phyloP scores from a whole-genome alignment of 2,329 filamentous ascomycete species.

The Cladophialophora carrionii region DNA sequence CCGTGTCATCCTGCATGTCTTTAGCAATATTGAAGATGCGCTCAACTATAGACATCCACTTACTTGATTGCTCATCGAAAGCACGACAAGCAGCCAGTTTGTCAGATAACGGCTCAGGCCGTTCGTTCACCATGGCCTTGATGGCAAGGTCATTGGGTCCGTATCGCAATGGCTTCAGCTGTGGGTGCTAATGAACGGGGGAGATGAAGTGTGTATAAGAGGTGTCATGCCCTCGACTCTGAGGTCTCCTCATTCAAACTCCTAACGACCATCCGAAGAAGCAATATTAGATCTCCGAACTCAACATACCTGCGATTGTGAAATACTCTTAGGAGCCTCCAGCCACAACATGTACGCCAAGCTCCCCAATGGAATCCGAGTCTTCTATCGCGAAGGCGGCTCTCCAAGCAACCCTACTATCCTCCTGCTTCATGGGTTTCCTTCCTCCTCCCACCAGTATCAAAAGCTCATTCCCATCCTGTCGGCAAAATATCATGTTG shows the following conservation, averaged over 20 bases:
- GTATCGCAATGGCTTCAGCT: background rate
- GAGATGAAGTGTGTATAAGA: conserved; percentile 10
- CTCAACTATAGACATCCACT: background rate
- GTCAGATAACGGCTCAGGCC: conserved; percentile 15
- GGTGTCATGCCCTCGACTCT: background rate
- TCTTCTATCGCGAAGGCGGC: conserved; percentile 49
- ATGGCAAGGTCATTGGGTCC: background rate
- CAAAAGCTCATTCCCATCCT: conserved; percentile 53
- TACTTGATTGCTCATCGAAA: background rate
- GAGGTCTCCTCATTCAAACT: background rate
- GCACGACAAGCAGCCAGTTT: conserved; percentile 1
- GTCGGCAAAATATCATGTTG: conserved; percentile 47
- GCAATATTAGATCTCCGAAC: background rate
- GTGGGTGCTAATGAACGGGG: background rate
- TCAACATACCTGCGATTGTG: background rate
- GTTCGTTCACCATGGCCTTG: background rate
- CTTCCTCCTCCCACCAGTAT: conserved; percentile 53
- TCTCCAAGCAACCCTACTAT: conserved; percentile 44
- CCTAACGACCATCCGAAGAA: background rate
- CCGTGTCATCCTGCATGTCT: conserved; percentile 7
- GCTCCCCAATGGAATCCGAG: conserved; percentile 35
- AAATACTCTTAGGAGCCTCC: background rate
- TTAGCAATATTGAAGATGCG: background rate
- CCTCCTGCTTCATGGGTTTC: conserved; percentile 54
- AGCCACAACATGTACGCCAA: conserved; percentile 24